phyloP scores from a whole-genome alignment of 2,329 filamentous ascomycete genomes.

The Colletotrichum eleusines region DNA sequence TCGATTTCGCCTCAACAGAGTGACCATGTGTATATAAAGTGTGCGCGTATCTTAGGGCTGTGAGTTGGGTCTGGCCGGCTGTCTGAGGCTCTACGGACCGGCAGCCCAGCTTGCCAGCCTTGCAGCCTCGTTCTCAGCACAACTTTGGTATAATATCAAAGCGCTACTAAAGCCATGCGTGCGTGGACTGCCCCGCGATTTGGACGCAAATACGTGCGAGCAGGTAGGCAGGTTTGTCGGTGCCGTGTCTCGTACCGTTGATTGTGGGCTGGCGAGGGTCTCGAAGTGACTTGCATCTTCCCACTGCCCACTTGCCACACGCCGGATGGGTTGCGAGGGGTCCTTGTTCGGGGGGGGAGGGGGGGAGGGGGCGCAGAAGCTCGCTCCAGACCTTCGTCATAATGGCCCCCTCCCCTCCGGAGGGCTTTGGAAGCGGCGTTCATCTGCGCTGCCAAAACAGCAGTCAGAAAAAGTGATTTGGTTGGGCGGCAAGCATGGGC shows the following conservation, averaged over 20 bases:
- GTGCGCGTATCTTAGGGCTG: constrained; percentile 21
- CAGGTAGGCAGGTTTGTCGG: neutral
- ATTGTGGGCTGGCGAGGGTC: constrained; percentile 33
- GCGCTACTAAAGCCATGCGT: constrained; percentile 18
- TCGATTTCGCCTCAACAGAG: neutral
- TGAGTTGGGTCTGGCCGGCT: neutral
- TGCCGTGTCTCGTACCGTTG: constrained; percentile 21
- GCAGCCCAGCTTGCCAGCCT: constrained; percentile 5
- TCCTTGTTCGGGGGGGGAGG: constrained; percentile 15
- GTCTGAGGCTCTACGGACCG: constrained; percentile 5
- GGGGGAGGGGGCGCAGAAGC: neutral
- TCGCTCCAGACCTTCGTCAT: constrained; percentile 33
- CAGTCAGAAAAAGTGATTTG: constrained; percentile 32
- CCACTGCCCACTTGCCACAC: constrained; percentile 37
- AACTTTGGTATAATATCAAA: constrained; percentile 4
- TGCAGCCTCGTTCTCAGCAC: constrained; percentile 35
- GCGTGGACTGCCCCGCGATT: constrained; percentile 35
- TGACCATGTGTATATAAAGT: neutral
- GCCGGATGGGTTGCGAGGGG: constrained; percentile 22
- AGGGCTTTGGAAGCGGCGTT: constrained; percentile 10
- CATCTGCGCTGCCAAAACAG: constrained; percentile 18
- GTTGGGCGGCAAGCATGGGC: constrained; percentile 39
- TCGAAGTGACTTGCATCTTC: constrained; percentile 40
- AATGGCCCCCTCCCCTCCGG: neutral
- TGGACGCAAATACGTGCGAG: constrained; percentile 1